Base-by-base conservation (phyloP, 1,284 basidiomycete species). In the Melampsora americana region DNA sequence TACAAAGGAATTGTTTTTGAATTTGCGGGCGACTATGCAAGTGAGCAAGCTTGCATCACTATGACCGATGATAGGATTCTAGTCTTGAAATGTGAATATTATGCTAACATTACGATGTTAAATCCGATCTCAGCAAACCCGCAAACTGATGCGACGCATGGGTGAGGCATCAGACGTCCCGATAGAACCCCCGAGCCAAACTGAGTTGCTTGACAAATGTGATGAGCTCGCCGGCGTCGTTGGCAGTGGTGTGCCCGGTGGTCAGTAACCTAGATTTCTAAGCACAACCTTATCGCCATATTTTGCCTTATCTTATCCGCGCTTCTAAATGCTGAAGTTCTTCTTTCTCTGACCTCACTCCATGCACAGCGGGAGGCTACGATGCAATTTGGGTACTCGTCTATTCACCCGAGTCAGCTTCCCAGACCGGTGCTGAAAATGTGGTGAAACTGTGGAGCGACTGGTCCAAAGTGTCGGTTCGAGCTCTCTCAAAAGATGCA, bases 301-400 rank as follows among this genome's bases (percentile, higher is more conserved):
- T n/a, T 39, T n/a, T 67, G 5, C 11, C 46, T 59, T 71, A 30
- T 64, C 30, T 65, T 64, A 35, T 11, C 18, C n/a, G 42, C 35
- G 30, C 14, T 30, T 44, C 35, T 11, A 18, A 9, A 23, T 60
- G 44, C 11, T 60, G 20, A 26, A n/a, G 18, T 70, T 70, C 14
- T 26, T 44, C 20, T 70, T 61, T 61, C 18, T 48, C 23, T n/a
- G 6, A 66, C 26, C 20, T 60, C 23, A 4, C 28, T n/a, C n/a
- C 23, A 28, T 39, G 32, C 53, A 28, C 39, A 68, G 73, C 96
- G 35, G 96, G 96, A 4, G 96, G 96, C 0, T 99, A 92, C 83
- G 96, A 99, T 82, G 96, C 96, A 0, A 88, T 99, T 72, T 99
- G 93, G 90, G 85, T 99, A 9, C 87, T 99, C 18, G 87, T 92